Evolutionary conservation across 2,329 filamentous ascomycete species (phyloP).

Genomic region (Neofusicoccum cordaticola): DNA sequence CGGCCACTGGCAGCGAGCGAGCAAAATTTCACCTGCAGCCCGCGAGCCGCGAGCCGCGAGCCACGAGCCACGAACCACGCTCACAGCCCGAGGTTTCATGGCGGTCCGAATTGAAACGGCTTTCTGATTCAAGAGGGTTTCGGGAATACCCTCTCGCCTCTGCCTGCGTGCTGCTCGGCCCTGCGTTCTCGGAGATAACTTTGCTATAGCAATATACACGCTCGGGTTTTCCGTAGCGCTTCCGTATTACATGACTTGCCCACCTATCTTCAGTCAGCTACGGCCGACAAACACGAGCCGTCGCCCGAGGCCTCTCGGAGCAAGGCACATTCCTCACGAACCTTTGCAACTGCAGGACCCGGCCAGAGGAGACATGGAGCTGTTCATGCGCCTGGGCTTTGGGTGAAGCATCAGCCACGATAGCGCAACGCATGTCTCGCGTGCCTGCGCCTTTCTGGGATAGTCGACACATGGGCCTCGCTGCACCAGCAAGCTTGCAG

Average conservation of each 20-base stretch:
- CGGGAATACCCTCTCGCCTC: background rate
- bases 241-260: slow-evolving; percentile 13
- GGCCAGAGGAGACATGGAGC: background rate
- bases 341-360: background rate
- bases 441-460: background rate
- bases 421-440: slow-evolving; percentile 4
- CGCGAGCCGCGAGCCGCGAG: too few relatives aligned
- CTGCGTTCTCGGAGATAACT: background rate
- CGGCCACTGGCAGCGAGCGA: background rate
- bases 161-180: background rate
- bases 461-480: background rate
- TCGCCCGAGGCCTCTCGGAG: background rate
- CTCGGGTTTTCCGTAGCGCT: background rate
- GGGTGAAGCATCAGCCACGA: background rate
- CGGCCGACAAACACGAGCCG: background rate
- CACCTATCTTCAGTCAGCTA: background rate
- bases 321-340: background rate
- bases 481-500: background rate
- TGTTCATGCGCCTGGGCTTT: background rate
- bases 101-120: background rate
- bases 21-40: background rate
- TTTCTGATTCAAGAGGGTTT: slow-evolving; percentile 9
- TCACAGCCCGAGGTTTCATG: background rate
- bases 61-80: background rate
- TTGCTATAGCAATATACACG: slow-evolving; percentile 7